These are phyloP conservation scores for Ehretia macrophylla DNA, from an alignment of 257 asterid genomes.

Conservation along the genomic window DNA sequence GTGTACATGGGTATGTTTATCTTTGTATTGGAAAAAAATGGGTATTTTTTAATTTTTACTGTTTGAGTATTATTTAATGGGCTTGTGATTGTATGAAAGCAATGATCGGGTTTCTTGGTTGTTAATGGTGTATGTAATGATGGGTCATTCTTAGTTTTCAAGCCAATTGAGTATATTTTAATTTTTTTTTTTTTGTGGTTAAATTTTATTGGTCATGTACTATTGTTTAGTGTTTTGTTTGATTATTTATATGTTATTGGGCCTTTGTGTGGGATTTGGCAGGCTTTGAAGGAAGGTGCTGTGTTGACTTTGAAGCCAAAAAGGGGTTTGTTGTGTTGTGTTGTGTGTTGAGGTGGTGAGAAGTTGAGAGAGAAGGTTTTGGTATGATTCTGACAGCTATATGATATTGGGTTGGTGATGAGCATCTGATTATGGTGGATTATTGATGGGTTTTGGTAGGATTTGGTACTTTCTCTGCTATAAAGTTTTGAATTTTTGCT, in stretches of 20 bases:
- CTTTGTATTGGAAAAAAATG: not conserved
- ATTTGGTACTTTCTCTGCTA: no score
- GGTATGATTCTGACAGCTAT: slow-evolving; percentile 15
- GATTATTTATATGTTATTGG: slow-evolving; percentile 11
- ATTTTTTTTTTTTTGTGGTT: slow-evolving; percentile 9
- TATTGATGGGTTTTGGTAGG: not conserved
- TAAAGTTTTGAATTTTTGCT: no score
- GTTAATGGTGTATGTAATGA: slow-evolving; percentile 37
- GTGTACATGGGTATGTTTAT: not conserved
- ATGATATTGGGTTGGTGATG: slow-evolving; percentile 14
- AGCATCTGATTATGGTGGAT: slow-evolving; percentile 15
- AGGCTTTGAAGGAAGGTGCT: slow-evolving; percentile 54
- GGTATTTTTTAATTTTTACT: no score
- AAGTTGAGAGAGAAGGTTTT: slow-evolving; percentile 2
- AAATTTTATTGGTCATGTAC: slow-evolving; percentile 12
- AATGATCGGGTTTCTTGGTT: slow-evolving; percentile 35
- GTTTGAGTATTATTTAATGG: not conserved
- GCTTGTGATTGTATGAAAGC: slow-evolving; percentile 16
- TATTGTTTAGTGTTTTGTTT: not conserved
- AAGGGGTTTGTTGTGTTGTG: slow-evolving; percentile 22
- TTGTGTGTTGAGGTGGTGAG: slow-evolving; percentile 2
- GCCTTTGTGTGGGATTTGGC: slow-evolving; percentile 19
- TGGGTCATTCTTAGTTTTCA: slow-evolving; percentile 46
- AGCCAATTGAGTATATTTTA: slow-evolving; percentile 35
- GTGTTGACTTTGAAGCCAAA: slow-evolving; percentile 59